phyloP scores from a whole-genome alignment of 2,329 filamentous ascomycete species.

The Trichoderma sp. region DNA sequence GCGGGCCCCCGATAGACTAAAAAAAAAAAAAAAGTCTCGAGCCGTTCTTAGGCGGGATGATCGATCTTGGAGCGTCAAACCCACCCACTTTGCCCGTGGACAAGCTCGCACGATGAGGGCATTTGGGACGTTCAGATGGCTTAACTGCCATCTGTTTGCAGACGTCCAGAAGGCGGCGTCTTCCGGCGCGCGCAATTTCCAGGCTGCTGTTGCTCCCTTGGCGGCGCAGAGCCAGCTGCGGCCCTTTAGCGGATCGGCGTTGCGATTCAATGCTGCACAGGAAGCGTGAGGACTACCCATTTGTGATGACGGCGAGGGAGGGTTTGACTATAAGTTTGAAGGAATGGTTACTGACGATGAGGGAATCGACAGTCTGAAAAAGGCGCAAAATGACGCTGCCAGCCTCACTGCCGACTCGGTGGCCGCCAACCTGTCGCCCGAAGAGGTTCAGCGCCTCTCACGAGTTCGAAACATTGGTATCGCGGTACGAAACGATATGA shows the following conservation, averaged over 20 bases:
- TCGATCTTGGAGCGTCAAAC: slow-evolving; percentile 19
- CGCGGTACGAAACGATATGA: slow-evolving; percentile 61
- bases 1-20: slow-evolving; percentile 27
- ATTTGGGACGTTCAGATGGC: slow-evolving; percentile 46
- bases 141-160: slow-evolving; percentile 44
- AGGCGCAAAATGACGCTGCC: slow-evolving; percentile 56
- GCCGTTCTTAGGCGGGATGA: slow-evolving; percentile 15
- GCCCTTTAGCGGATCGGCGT: slow-evolving; percentile 41
- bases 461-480: slow-evolving; percentile 97
- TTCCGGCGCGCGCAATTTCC: slow-evolving; percentile 37
- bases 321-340: neutral
- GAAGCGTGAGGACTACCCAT: slow-evolving; percentile 43
- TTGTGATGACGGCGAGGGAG: neutral
- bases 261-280: slow-evolving; percentile 43
- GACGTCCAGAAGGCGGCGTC: slow-evolving; percentile 36
- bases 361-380: slow-evolving; percentile 46
- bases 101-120: slow-evolving; percentile 44
- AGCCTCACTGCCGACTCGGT: slow-evolving; percentile 61
- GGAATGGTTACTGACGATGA: slow-evolving; percentile 5
- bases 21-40: slow-evolving; percentile 39
- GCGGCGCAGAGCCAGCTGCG: slow-evolving; percentile 35
- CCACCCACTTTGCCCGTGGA: slow-evolving; percentile 26
- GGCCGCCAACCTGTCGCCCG: slow-evolving; percentile 76
- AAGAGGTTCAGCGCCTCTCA: slow-evolving; percentile 76
- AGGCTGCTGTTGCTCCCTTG: slow-evolving; percentile 33